phyloP scores from a whole-genome alignment of 208 protist species.

The Acanthamoeba castellanii region DNA sequence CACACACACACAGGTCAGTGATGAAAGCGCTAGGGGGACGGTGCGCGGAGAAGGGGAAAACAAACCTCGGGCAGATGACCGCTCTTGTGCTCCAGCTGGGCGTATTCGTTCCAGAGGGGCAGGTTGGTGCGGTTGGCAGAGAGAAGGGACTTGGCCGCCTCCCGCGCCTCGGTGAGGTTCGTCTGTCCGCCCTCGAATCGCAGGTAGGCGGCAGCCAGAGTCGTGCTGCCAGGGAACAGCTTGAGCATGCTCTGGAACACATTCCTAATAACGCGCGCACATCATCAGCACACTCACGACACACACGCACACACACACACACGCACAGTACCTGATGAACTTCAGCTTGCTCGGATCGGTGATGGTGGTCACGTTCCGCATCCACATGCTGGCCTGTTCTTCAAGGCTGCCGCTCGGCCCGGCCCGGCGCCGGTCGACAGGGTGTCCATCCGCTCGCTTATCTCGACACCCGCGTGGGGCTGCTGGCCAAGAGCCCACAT shows the following conservation, averaged over 20 bases:
- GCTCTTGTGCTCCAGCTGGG: constrained; percentile 37
- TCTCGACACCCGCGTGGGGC: neutral
- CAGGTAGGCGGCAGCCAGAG: constrained; percentile 25
- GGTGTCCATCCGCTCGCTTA: constrained; percentile 26
- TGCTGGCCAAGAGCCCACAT: neutral
- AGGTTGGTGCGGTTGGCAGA: neutral
- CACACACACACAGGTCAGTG: too few species aligned
- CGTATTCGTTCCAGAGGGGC: constrained; percentile 35
- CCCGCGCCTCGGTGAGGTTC: neutral
- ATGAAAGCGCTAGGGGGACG: too few species aligned
- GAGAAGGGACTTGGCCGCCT: constrained; percentile 57
- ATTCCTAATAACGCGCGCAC: neutral
- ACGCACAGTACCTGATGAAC: constrained; percentile 22
- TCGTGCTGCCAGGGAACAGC: neutral
- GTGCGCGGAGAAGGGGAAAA: neutral
- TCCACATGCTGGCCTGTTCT: neutral
- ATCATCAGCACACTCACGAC: neutral
- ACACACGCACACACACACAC: too few species aligned
- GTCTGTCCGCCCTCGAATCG: constrained; percentile 6
- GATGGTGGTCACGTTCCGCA: neutral
- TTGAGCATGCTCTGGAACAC: constrained; percentile 56
- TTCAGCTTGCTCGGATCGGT: neutral
- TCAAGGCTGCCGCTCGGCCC: neutral
- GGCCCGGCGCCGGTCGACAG: neutral
- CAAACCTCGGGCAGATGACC: constrained; percentile 16